A percentile compares a stretch with the other conserved stretches of the same genome.
These are phyloP conservation scores for Lachnellula hyalina DNA, from an alignment of 2,329 filamentous ascomycete genomes.

Conservation along the genomic window DNA sequence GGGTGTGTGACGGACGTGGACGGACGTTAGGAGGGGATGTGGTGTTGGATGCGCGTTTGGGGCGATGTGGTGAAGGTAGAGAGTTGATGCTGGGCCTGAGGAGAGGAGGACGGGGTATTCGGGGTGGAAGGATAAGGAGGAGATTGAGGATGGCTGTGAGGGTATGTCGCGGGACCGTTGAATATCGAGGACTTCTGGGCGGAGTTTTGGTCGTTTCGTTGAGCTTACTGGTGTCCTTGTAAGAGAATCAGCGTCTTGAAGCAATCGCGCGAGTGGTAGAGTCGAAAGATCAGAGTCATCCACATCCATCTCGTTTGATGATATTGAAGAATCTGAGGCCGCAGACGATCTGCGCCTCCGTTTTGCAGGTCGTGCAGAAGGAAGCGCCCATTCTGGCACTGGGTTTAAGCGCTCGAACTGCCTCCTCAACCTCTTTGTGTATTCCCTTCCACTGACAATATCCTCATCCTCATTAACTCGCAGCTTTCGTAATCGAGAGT, in stretches of 20 bases:
- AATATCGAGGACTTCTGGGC: slow-evolving; percentile 85
- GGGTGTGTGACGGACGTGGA: slow-evolving; percentile 81
- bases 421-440: slow-evolving; percentile 70
- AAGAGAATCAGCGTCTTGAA: slow-evolving; percentile 69
- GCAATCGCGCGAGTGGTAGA: slow-evolving; percentile 72
- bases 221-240: slow-evolving; percentile 41
- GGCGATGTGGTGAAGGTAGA: slow-evolving; percentile 85
- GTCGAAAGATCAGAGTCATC: slow-evolving; percentile 57
- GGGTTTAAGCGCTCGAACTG: slow-evolving; percentile 64
- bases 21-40: slow-evolving; percentile 84
- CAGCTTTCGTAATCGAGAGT: slow-evolving; percentile 74
- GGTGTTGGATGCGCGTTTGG: slow-evolving; percentile 69
- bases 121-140: slow-evolving; percentile 84
- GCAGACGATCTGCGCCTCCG: slow-evolving; percentile 47
- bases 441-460: slow-evolving; percentile 79
- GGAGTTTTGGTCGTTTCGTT: slow-evolving; percentile 63
- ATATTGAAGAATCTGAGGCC: slow-evolving; percentile 33
- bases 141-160: slow-evolving; percentile 71
- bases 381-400: slow-evolving; percentile 55
- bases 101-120: slow-evolving; percentile 83
- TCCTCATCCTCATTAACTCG: slow-evolving; percentile 78
- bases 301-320: slow-evolving; percentile 44
- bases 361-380: slow-evolving; percentile 46
- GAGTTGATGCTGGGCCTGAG: slow-evolving; percentile 75
- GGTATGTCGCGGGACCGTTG: slow-evolving; percentile 83